These are phyloP conservation scores for Cercis canadensis DNA, from an alignment of 306 rosid species.

Conservation along the genomic window DNA sequence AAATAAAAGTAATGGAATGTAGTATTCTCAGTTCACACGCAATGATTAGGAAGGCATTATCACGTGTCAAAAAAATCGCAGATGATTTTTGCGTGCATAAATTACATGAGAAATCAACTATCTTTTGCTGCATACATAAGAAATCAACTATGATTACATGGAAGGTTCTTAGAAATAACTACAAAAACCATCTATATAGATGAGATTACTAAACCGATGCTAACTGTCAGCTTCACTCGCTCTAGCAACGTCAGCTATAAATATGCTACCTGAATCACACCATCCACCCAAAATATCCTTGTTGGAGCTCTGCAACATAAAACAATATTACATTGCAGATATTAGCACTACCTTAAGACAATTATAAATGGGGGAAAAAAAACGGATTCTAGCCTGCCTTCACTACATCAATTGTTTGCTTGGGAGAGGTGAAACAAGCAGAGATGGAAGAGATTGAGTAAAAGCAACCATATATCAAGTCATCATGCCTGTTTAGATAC, in stretches of 20 bases:
- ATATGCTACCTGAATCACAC: conserved; percentile 87
- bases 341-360: too few species aligned
- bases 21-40: conserved; percentile 17
- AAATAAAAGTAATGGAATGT: conserved; percentile 29
- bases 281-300: conserved; percentile 89
- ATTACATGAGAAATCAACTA: background rate
- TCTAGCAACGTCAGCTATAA: conserved; percentile 64
- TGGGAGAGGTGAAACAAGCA: too few species aligned
- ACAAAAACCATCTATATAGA: conserved; percentile 18
- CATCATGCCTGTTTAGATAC: too few species aligned
- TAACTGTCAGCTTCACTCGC: conserved; percentile 21
- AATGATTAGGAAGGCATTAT: conserved; percentile 24
- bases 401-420: too few species aligned
- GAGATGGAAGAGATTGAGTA: too few species aligned
- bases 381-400: too few species aligned
- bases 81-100: background rate
- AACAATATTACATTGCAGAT: conserved; percentile 29
- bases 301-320: conserved; percentile 65
- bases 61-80: background rate
- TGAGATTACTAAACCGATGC: conserved; percentile 20
- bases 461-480: too few species aligned
- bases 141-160: background rate
- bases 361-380: too few species aligned
- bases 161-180: background rate
- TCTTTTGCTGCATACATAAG: background rate